phyloP scores from a whole-genome alignment of 305 asterid genomes.

The Nicotiana rustica region DNA sequence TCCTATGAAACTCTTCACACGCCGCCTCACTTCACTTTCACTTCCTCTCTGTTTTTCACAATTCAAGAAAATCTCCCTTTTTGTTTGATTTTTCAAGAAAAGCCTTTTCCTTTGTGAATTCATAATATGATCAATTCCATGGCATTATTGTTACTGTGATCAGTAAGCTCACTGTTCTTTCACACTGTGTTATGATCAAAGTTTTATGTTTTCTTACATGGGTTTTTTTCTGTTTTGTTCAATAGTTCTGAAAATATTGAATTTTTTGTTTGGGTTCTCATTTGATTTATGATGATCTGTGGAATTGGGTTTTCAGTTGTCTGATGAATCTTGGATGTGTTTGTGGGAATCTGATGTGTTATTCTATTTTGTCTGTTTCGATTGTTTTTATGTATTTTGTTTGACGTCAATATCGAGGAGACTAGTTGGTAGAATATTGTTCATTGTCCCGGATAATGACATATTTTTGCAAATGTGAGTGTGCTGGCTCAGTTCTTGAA shows the following conservation, averaged over 20 bases:
- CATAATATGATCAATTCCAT: not conserved
- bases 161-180: not conserved
- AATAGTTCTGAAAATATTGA: not conserved
- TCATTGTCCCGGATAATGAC: not conserved
- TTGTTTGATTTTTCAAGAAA: not conserved
- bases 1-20: conserved; percentile 33
- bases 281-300: conserved; percentile 10
- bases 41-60: not conserved
- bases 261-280: not conserved
- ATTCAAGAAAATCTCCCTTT: not conserved
- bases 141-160: not conserved
- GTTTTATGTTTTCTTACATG: not conserved
- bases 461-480: not conserved
- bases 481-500: conserved; percentile 23
- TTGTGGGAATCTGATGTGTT: not conserved
- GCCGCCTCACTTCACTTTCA: conserved; percentile 32
- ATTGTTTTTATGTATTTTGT: not conserved
- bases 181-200: conserved; percentile 3
- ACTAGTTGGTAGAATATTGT: conserved; percentile 3
- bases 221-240: not conserved
- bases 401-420: conserved; percentile 33
- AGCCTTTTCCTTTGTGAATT: not conserved
- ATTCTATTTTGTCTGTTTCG: conserved; percentile 4
- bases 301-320: not conserved
- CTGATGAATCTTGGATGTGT: not conserved